phyloP scores from a whole-genome alignment of 192 early-diverging fungal species.

The Mortierella hygrophila region DNA sequence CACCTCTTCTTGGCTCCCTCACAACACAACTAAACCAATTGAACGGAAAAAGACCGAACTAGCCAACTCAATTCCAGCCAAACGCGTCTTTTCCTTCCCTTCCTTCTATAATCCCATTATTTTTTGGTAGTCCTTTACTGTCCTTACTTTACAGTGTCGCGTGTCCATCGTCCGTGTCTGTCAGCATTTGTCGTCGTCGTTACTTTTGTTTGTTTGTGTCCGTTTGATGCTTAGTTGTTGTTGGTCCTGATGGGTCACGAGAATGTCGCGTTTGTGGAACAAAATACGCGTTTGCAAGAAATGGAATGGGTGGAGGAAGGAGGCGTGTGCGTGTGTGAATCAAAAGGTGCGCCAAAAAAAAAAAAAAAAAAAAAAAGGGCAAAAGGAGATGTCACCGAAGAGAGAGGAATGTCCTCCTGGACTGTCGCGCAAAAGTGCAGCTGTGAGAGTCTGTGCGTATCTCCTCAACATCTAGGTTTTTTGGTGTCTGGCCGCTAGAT shows the following conservation, averaged over 20 bases:
- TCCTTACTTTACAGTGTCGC: neutral
- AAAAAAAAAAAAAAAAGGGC: neutral
- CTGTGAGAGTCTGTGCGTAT: neutral
- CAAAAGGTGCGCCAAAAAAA: neutral
- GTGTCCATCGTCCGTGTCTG: neutral
- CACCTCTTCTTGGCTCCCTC: too few relatives aligned
- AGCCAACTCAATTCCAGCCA: too few relatives aligned
- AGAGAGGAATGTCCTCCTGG: neutral
- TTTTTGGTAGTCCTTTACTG: neutral
- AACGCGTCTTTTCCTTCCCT: too few relatives aligned
- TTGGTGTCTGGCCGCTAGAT: neutral
- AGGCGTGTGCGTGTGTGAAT: neutral
- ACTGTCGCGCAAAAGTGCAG: neutral
- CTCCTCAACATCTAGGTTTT: neutral
- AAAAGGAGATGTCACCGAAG: neutral
- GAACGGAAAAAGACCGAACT: too few relatives aligned
- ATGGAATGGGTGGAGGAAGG: conserved; percentile 11
- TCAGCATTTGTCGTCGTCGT: neutral
- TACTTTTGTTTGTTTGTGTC: neutral
- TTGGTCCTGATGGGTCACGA: too few relatives aligned
- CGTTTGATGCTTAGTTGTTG: neutral
- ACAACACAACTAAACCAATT: too few relatives aligned
- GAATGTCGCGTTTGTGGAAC: neutral
- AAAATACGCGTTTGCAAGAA: neutral
- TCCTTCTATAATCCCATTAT: neutral